phyloP scores from a whole-genome alignment of 2,329 filamentous ascomycete species.

The Apiospora malaysiana region DNA sequence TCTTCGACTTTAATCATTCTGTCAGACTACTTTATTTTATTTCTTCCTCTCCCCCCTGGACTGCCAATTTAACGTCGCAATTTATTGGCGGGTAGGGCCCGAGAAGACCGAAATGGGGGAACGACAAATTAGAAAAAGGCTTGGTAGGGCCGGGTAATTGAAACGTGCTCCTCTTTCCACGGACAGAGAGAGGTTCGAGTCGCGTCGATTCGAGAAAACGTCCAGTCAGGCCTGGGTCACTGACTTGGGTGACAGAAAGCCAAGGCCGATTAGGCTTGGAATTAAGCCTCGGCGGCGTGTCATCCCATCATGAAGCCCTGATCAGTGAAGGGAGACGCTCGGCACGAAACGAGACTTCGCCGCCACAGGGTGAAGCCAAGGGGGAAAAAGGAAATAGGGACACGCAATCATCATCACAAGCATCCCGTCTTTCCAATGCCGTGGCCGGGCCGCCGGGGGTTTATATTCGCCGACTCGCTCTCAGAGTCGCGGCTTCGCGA shows the following conservation, averaged over 20 bases:
- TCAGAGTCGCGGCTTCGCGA: not conserved
- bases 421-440: not conserved
- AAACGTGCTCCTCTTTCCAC: slow-evolving; percentile 3
- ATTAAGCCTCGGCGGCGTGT: slow-evolving; percentile 15
- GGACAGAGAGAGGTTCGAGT: not conserved
- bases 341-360: not conserved
- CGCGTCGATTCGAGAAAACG: not conserved
- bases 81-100: not conserved
- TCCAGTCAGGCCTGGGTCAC: not conserved
- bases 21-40: not conserved
- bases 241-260: slow-evolving; percentile 14
- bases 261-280: slow-evolving; percentile 11
- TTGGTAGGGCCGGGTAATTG: slow-evolving; percentile 4
- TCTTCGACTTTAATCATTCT: not conserved
- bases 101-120: not conserved
- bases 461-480: not conserved
- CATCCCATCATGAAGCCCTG: slow-evolving; percentile 6
- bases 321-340: not conserved
- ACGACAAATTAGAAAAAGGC: not conserved
- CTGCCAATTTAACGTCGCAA: not conserved
- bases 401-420: not conserved
- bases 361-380: not conserved
- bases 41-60: not conserved
- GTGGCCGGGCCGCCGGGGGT: not conserved
- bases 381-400: not conserved